Conservation (phyloP, 306 rosid genomes). For the Comarum palustre region DNA sequence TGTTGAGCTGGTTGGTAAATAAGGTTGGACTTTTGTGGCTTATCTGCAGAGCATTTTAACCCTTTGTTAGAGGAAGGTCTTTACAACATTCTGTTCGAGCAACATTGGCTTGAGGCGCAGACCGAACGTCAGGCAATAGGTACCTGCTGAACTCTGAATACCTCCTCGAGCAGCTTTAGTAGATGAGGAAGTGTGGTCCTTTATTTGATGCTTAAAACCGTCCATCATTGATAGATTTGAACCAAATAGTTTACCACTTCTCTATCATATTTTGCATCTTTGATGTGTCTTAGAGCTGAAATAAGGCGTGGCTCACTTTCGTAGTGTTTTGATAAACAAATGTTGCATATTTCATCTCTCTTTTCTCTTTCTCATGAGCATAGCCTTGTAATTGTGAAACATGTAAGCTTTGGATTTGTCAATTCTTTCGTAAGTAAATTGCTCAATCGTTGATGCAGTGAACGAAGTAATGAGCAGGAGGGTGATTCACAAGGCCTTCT, state of each 20-base stretch:
- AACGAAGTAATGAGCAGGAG: no score
- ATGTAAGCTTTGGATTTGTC: no score
- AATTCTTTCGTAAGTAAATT: no score
- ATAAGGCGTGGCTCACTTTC: not conserved
- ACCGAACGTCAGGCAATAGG: constrained; percentile 69
- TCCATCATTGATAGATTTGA: not conserved
- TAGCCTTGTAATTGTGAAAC: not conserved
- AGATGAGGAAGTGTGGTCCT: not conserved
- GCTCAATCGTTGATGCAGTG: no score
- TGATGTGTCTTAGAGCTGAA: not conserved
- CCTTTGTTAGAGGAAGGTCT: constrained; percentile 68
- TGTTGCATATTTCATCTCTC: not conserved
- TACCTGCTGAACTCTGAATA: constrained; percentile 21
- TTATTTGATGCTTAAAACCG: not conserved
- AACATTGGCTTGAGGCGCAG: constrained; percentile 86
- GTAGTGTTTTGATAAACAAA: not conserved
- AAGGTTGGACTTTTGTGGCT: constrained; percentile 17
- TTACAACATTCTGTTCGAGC: constrained; percentile 72
- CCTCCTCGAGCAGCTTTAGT: not conserved
- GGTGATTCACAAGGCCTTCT: constrained; percentile 60
- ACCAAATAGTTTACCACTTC: not conserved
- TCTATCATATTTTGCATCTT: not conserved
- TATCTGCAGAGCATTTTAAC: constrained; percentile 54
- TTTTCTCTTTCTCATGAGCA: not conserved
- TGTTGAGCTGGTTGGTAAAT: not conserved